Evolutionary conservation across 768 basidiomycete species (phyloP).

Genomic region (Hemileccinum impolitum): DNA sequence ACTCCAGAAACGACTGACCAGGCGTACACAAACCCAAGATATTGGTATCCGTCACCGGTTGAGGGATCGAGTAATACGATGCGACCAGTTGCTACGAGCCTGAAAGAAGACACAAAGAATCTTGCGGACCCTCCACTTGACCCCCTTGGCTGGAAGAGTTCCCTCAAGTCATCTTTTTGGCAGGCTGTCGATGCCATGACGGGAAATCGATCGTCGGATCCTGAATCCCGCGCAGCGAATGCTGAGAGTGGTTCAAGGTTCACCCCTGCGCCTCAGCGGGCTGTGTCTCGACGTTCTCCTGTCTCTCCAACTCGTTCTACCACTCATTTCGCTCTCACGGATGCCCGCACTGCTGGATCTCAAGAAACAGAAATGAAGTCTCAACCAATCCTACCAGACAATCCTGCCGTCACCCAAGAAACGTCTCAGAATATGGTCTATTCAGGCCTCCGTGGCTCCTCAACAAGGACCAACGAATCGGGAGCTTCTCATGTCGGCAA

Average conservation of each 20-base stretch:
- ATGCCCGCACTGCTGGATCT: neutral
- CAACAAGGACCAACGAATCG: neutral
- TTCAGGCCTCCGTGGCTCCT: neutral
- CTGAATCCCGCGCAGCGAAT: neutral
- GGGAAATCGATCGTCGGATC: conserved; percentile 33
- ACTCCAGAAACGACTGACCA: conserved; percentile 2
- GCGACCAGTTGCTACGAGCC: neutral
- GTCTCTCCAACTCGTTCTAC: neutral
- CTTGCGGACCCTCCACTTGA: conserved; percentile 6
- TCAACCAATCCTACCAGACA: neutral
- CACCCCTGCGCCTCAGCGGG: conserved; percentile 20
- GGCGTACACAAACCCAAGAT: conserved; percentile 7
- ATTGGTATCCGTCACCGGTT: conserved; percentile 9
- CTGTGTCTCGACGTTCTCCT: conserved; percentile 11
- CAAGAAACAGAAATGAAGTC: neutral
- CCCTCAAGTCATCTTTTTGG: conserved; percentile 43
- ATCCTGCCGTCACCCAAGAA: neutral
- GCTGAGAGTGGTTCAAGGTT: conserved; percentile 14
- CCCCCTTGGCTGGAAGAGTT: conserved; percentile 38
- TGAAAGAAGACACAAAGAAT: neutral
- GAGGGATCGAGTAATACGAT: neutral
- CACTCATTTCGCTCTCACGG: neutral
- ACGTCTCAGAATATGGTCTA: neutral
- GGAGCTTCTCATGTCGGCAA: neutral
- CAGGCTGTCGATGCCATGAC: conserved; percentile 50